A percentile compares a stretch with the other conserved stretches of the same genome.
Evolutionary conservation across 2,329 filamentous ascomycete species (phyloP).

Genomic region (Daldinia eschscholtzii): DNA sequence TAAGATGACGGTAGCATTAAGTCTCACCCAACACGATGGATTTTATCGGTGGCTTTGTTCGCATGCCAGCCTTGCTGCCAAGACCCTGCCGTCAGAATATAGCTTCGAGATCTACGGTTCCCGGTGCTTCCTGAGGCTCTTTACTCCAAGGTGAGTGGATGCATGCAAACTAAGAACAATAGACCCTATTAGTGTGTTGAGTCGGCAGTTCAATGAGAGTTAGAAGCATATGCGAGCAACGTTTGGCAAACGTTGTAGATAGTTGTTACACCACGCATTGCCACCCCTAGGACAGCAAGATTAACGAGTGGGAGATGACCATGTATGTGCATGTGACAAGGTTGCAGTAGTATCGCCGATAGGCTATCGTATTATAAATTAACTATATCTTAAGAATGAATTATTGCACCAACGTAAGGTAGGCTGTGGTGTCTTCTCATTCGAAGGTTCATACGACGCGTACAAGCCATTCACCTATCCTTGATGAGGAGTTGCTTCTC

Average conservation of each 20-base stretch:
- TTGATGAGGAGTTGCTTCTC: constrained; percentile 71
- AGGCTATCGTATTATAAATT: constrained; percentile 5
- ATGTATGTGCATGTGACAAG: constrained; percentile 2
- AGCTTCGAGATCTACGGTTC: constrained; percentile 7
- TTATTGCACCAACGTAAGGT: background rate
- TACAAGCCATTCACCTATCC: constrained; percentile 23
- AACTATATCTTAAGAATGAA: constrained; percentile 1
- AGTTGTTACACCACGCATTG: background rate
- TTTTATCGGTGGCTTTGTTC: constrained; percentile 25
- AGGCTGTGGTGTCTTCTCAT: constrained; percentile 2
- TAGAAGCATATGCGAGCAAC: background rate
- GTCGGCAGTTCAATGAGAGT: background rate
- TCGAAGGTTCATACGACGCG: background rate
- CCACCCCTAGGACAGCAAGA: background rate
- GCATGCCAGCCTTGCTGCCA: constrained; percentile 24
- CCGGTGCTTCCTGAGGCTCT: constrained; percentile 25
- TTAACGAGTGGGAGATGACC: background rate
- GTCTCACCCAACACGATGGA: constrained; percentile 29
- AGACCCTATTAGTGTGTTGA: background rate
- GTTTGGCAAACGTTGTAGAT: background rate
- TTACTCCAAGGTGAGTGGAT: background rate
- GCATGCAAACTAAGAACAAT: background rate
- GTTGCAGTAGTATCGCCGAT: background rate
- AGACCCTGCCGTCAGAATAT: constrained; percentile 1
- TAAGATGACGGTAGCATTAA: constrained; percentile 25